A percentile compares a stretch with the other conserved stretches of the same genome.
phyloP scores from a whole-genome alignment of 1,139 yeast species.

The Geotrichum reessii region DNA sequence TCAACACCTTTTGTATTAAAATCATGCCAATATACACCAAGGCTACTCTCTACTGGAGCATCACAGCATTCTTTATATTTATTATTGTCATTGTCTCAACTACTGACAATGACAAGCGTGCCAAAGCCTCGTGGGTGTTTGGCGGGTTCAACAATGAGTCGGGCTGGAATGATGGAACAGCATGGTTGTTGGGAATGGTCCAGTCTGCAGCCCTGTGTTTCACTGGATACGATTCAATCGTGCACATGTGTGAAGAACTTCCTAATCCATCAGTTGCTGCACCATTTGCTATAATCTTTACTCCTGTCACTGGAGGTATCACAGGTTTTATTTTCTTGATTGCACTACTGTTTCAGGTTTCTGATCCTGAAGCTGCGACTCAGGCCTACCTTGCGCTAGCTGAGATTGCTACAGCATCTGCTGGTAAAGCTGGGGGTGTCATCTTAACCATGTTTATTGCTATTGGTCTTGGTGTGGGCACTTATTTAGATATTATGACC shows the following conservation, averaged over 20 bases:
- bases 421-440: constrained; percentile 19
- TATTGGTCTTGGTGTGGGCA: constrained; percentile 19
- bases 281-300: constrained; percentile 67
- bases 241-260: constrained; percentile 78
- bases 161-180: constrained; percentile 24
- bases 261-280: constrained; percentile 66
- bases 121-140: constrained; percentile 23
- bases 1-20: constrained; percentile 18
- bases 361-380: constrained; percentile 51
- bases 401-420: constrained; percentile 48
- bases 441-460: constrained; percentile 19
- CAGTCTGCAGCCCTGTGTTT: constrained; percentile 76
- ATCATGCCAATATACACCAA: constrained; percentile 18
- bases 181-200: constrained; percentile 52
- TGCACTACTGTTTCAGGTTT: constrained; percentile 64
- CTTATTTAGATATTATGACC: constrained; percentile 55
- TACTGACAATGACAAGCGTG: constrained; percentile 21
- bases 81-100: constrained; percentile 25
- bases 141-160: constrained; percentile 20
- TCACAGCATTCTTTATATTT: constrained; percentile 24
- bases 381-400: constrained; percentile 18
- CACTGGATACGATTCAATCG: constrained; percentile 58
- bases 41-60: constrained; percentile 24
- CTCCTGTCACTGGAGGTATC: constrained; percentile 59
- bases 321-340: constrained; percentile 70